These are phyloP conservation scores for Prunus mume DNA, from an alignment of 306 rosid species.

Conservation along the genomic window DNA sequence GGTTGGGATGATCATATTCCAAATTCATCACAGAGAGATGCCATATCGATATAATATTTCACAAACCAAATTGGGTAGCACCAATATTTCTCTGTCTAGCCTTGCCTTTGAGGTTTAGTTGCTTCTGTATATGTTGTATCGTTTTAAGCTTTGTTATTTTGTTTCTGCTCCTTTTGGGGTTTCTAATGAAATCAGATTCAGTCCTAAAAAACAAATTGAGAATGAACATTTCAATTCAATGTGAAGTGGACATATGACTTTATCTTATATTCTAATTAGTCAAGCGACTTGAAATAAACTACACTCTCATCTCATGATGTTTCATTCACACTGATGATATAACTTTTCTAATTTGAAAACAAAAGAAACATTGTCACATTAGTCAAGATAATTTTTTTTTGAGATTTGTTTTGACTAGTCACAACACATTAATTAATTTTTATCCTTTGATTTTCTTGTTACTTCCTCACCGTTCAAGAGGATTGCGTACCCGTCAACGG, in stretches of 20 bases:
- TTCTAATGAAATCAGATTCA: too few species aligned
- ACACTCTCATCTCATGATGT: slow-evolving; percentile 10
- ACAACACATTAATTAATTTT: background rate
- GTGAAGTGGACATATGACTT: slow-evolving; percentile 17
- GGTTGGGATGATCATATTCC: background rate
- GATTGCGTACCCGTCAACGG: background rate
- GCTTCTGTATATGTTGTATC: too few species aligned
- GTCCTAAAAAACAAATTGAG: background rate
- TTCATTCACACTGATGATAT: background rate
- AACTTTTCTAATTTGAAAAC: background rate
- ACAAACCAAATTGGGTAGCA: background rate
- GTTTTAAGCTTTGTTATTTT: too few species aligned
- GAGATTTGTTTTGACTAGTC: background rate
- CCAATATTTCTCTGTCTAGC: background rate
- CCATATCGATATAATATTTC: background rate
- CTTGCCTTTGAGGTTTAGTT: too few species aligned
- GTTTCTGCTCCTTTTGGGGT: too few species aligned
- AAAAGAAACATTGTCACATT: background rate
- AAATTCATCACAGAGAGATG: background rate
- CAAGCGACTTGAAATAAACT: slow-evolving; percentile 4
- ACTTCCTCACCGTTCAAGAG: background rate
- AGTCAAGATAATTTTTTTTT: too few species aligned
- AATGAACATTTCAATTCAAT: slow-evolving; percentile 5
- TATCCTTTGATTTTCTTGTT: background rate
- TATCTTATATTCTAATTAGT: background rate